Evolutionary conservation across 2,329 filamentous ascomycete genomes (phyloP), one percentile per base, ranked within the genome.

Genomic region (Diaporthe citriasiana): DNA sequence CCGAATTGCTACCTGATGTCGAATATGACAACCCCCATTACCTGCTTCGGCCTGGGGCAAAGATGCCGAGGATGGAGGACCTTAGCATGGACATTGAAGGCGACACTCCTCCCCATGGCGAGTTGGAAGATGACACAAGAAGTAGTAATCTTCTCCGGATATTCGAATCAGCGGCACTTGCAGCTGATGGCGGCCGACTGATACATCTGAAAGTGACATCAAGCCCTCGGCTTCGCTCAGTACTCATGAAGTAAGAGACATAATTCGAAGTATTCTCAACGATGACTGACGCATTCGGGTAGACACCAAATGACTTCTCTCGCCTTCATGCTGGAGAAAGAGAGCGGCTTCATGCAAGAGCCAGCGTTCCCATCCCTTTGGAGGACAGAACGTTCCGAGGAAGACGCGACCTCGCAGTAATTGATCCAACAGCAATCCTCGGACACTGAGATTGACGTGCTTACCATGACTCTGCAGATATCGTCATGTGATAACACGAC

Each of bases 21-120:
- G 45, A 69, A 38, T 69, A 69, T 69, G 47, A 69, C 22, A 69
- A 69, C 19, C 47, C 65, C 22, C 47, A 40, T 35, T 69, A 69
- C 22, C 33, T 69, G 47, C 45, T 69, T 30, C 33, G 45, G 19
- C 65, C 30, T 4, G 65, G 65, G 7, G 47, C 22, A 22, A 6
- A 40, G 15, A 69, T 69, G 65, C 47, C 65, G 22, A 40, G 6
- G 3, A 4, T 59, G 0, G 35, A 59, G 56, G 56, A 59, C 1
- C 8, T 59, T 1, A 25, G 13, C 17, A 5, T 42, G 12, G 56
- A 59, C 0, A 8, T 25, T 19, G 56, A 59, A 1, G 4, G 5
- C 0, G 22, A 17, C 3, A 3, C 4, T 1, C 7, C 22, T 25
- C 15, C 2, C 6, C 13, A 40, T 5, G 4, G 25, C 7, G n/a